Evolutionary conservation across 495 filamentous ascomycete genomes (phyloP).

Genomic region (Parathielavia hyrcaniae): DNA sequence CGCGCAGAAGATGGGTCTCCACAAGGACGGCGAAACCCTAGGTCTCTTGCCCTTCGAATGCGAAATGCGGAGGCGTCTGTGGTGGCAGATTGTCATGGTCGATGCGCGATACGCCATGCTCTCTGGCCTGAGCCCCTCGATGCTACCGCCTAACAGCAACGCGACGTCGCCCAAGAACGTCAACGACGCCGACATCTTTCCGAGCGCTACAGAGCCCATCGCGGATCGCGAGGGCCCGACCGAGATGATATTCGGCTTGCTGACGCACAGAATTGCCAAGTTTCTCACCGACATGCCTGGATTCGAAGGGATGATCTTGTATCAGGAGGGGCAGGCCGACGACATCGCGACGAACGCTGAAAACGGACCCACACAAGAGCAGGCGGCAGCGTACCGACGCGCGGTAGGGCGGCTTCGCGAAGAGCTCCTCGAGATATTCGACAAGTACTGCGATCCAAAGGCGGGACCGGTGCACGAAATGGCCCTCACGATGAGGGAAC

Average conservation of each 20-base stretch:
- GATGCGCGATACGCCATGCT: slow-evolving; percentile 54
- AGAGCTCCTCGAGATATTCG: slow-evolving; percentile 43
- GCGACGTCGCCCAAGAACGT: slow-evolving; percentile 49
- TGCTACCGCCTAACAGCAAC: slow-evolving; percentile 42
- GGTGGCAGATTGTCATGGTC: slow-evolving; percentile 68
- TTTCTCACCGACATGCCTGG: slow-evolving; percentile 43
- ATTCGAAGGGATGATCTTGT: slow-evolving; percentile 42
- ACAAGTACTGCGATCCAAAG: slow-evolving; percentile 52
- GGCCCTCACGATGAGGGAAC: slow-evolving; percentile 41
- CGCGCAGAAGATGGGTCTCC: slow-evolving; percentile 68
- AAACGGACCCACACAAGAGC: slow-evolving; percentile 29
- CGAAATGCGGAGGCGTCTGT: slow-evolving; percentile 62
- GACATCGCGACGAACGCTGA: neutral
- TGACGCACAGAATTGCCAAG: slow-evolving; percentile 47
- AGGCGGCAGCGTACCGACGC: slow-evolving; percentile 46
- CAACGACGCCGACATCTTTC: slow-evolving; percentile 54
- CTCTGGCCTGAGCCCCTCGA: slow-evolving; percentile 57
- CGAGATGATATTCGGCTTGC: slow-evolving; percentile 63
- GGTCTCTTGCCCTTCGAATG: slow-evolving; percentile 59
- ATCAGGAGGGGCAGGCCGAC: slow-evolving; percentile 20
- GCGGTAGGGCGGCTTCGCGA: slow-evolving; percentile 42
- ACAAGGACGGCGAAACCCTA: slow-evolving; percentile 62
- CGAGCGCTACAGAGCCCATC: slow-evolving; percentile 49
- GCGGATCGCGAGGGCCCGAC: slow-evolving; percentile 52
- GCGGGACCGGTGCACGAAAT: slow-evolving; percentile 57